These are phyloP conservation scores for Pseudopithomyces chartarum DNA, from an alignment of 2,329 filamentous ascomycete genomes.

Conservation along the genomic window DNA sequence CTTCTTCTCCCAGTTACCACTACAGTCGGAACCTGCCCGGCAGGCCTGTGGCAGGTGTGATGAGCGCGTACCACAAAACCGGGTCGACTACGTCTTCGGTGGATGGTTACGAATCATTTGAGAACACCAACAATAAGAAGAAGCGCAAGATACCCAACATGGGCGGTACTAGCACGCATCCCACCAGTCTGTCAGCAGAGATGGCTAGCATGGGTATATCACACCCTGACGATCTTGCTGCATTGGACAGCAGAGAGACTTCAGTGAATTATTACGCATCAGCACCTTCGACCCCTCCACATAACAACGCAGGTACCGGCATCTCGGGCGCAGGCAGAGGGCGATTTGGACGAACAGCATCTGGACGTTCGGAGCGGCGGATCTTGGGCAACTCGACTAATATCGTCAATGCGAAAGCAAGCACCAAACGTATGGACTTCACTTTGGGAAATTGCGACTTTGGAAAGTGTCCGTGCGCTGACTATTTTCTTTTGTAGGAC, in stretches of 20 bases:
- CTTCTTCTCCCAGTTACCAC: slow-evolving; percentile 47
- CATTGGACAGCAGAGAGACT: slow-evolving; percentile 52
- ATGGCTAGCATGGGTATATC: slow-evolving; percentile 67
- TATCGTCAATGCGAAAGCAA: slow-evolving; percentile 50
- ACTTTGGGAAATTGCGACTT: slow-evolving; percentile 33
- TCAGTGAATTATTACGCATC: slow-evolving; percentile 62
- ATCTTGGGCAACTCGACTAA: slow-evolving; percentile 50
- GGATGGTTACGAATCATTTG: slow-evolving; percentile 95
- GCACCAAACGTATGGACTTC: slow-evolving; percentile 43
- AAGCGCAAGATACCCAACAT: slow-evolving; percentile 97
- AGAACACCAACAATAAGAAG: slow-evolving; percentile 99
- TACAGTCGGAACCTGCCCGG: slow-evolving; percentile 38
- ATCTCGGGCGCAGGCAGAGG: slow-evolving; percentile 86
- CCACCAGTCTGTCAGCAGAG: slow-evolving; percentile 63
- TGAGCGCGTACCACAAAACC: slow-evolving; percentile 46
- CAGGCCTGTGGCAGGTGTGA: slow-evolving; percentile 27
- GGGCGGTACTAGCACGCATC: slow-evolving; percentile 68
- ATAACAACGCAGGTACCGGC: slow-evolving; percentile 61
- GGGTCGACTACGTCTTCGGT: slow-evolving; percentile 69
- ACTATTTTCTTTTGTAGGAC: slow-evolving; percentile 43
- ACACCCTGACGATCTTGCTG: slow-evolving; percentile 50
- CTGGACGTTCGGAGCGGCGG: slow-evolving; percentile 50
- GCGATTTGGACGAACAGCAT: slow-evolving; percentile 69
- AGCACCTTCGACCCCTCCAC: slow-evolving; percentile 57
- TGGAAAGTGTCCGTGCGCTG: slow-evolving; percentile 39